Conservation (phyloP, 179 eudicot genomes). For the Pouteria campechiana region DNA sequence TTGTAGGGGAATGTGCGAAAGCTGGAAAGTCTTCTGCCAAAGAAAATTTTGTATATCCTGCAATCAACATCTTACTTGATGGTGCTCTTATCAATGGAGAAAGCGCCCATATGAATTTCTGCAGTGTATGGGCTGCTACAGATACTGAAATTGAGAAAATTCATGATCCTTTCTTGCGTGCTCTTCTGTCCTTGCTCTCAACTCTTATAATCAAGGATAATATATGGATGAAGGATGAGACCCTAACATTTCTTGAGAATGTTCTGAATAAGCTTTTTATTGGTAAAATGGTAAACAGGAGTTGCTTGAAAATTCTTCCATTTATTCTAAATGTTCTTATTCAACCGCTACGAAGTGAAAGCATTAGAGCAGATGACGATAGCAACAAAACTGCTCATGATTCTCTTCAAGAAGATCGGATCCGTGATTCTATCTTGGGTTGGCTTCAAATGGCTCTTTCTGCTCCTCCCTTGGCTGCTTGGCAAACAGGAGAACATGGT, state of each 20-base stretch:
- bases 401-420: conserved; percentile 17
- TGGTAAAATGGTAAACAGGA: conserved; percentile 48
- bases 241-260: conserved; percentile 34
- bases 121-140: conserved; percentile 45
- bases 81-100: conserved; percentile 73
- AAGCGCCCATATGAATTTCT: conserved; percentile 28
- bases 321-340: conserved; percentile 45
- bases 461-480: conserved; percentile 53
- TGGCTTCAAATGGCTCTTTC: conserved; percentile 62
- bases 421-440: conserved; percentile 28
- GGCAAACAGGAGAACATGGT: conserved; percentile 84
- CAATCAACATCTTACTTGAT: conserved; percentile 53
- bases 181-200: conserved; percentile 46
- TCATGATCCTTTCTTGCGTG: conserved; percentile 70
- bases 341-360: conserved; percentile 24
- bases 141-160: conserved; percentile 44
- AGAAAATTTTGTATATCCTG: conserved; percentile 32
- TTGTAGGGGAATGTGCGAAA: conserved; percentile 30
- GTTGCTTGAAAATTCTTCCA: conserved; percentile 68
- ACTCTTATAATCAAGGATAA: conserved; percentile 42
- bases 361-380: conserved; percentile 9
- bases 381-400: conserved; percentile 20
- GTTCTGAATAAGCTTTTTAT: conserved; percentile 53
- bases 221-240: conserved; percentile 54
- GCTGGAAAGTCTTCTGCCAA: conserved; percentile 8